A percentile compares a stretch with the other conserved stretches of the same genome.
These are phyloP conservation scores for Bonia amplexicaulis DNA, from an alignment of 176 grass and related monocot species.

Conservation along the genomic window DNA sequence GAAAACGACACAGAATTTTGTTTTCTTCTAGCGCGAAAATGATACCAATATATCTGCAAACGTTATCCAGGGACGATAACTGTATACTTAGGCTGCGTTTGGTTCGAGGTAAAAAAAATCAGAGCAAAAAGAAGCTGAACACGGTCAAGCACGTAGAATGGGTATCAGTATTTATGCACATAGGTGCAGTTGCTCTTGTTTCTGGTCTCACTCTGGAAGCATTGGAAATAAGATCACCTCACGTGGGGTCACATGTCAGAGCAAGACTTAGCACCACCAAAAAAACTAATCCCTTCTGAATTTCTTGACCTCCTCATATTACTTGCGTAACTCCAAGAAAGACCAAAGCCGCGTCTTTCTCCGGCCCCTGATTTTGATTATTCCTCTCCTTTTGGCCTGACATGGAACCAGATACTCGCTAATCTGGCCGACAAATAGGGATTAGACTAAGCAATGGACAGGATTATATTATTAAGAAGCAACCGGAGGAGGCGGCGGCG, in stretches of 20 bases:
- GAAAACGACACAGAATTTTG: not conserved
- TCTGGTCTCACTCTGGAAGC: not conserved
- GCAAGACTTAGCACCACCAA: slow-evolving; percentile 14
- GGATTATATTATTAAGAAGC: slow-evolving; percentile 20
- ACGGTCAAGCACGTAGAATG: not conserved
- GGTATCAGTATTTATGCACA: not conserved
- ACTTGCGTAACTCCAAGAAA: slow-evolving; percentile 12
- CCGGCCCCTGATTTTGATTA: not conserved
- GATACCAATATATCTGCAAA: not conserved
- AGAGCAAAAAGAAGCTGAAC: not conserved
- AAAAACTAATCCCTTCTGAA: not conserved
- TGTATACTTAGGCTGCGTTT: not conserved
- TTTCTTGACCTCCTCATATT: not conserved
- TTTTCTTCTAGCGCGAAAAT: not conserved
- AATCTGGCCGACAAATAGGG: slow-evolving; percentile 41
- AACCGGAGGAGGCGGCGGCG: slow-evolving; percentile 26
- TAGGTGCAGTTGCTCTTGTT: not conserved
- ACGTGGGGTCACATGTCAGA: slow-evolving; percentile 37
- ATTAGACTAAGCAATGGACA: slow-evolving; percentile 8
- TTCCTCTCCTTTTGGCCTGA: slow-evolving; percentile 35
- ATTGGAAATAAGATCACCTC: not conserved
- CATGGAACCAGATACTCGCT: slow-evolving; percentile 62
- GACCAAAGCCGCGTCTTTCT: slow-evolving; percentile 28
- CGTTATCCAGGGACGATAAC: not conserved
- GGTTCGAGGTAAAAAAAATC: not conserved